Evolutionary conservation across 2,329 filamentous ascomycete species (phyloP), one percentile per base, ranked within the genome.

Genomic region (Immersiporthe knoxdaviesiana): DNA sequence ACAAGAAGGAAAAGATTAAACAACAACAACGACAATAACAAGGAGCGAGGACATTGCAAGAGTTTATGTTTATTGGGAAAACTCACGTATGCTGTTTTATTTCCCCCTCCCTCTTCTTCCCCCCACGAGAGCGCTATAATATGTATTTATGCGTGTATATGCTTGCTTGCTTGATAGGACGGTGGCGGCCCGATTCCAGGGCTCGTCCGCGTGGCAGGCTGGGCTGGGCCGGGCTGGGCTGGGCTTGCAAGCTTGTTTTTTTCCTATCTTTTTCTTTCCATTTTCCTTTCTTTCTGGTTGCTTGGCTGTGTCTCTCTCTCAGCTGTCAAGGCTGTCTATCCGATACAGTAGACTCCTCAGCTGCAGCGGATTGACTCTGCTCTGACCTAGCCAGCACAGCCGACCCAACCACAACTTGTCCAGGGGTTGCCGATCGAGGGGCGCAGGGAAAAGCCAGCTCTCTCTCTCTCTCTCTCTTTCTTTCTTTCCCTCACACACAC

Each of bases 291-390:
- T n/a, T n/a, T 14, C 18, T 52, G n/a, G 24, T 54, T 30, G 52
- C 35, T 61, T n/a, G 35, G 12, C 11, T 16, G 37, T 16, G 3
- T 35, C 4, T 32, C 32, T 37, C 6, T 10, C 35, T 27, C 24
- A 32, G 11, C 58, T 62, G 58, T 60, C 58, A 24, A 41, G 32
- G 16, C 41, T 32, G 60, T 63, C 39, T 63, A 63, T 63, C 60
- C 60, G 60, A 63, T 27, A 63, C 60, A 44, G 11, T 54, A 54
- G 52, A 2, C 24, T 54, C 52, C 52, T 54, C 52, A 54, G 52
- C 52, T 54, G 12, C 8, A 54, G 52, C 52, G 24, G 52, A 54
- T 54, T 24, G 52, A 16, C 50, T 27, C 24, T 27, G 24, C 24
- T 16, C 24, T 27, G 52, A 24, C 52, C 18, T 16, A 44, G 16